These are phyloP conservation scores for Alternaria sp. DNA, from an alignment of 2,329 filamentous ascomycete species.

Conservation along the genomic window DNA sequence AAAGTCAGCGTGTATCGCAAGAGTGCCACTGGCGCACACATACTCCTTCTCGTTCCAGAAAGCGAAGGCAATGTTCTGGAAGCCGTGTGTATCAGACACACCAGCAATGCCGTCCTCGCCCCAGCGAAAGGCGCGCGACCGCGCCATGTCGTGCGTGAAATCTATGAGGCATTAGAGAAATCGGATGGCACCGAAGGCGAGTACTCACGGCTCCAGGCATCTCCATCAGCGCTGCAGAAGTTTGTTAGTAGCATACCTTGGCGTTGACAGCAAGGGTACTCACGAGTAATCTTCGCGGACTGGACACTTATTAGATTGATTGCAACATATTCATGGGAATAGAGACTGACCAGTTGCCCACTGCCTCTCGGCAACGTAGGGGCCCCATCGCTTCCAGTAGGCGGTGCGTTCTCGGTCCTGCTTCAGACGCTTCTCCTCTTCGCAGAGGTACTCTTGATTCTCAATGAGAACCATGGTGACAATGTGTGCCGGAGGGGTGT, in stretches of 20 bases:
- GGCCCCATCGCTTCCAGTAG: conserved; percentile 99
- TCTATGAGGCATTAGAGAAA: conserved; percentile 61
- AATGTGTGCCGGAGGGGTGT: conserved; percentile 15
- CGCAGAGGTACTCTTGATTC: conserved; percentile 82
- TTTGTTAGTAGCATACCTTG: conserved; percentile 31
- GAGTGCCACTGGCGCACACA: conserved; percentile 32
- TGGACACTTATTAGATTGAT: conserved; percentile 49
- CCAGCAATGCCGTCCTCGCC: conserved; percentile 97
- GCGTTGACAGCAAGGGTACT: conserved; percentile 44
- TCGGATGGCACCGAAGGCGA: neutral
- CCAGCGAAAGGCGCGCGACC: conserved; percentile 90
- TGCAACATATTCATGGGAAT: neutral
- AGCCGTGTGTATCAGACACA: conserved; percentile 89
- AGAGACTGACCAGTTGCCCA: conserved; percentile 81
- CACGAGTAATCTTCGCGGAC: conserved; percentile 91
- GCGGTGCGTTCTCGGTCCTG: conserved; percentile 82
- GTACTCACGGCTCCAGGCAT: conserved; percentile 91
- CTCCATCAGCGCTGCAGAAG: conserved; percentile 71
- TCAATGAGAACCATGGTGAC: conserved; percentile 84
- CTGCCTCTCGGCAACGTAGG: conserved; percentile 91
- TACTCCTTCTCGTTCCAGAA: conserved; percentile 99
- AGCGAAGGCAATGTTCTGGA: conserved; percentile 91
- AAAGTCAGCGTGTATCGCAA: conserved; percentile 48
- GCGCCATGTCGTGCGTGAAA: conserved; percentile 91
- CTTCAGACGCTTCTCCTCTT: conserved; percentile 88